These are phyloP conservation scores for Blastobotrys parvus DNA, from an alignment of 805 yeast species.

Conservation along the genomic window DNA sequence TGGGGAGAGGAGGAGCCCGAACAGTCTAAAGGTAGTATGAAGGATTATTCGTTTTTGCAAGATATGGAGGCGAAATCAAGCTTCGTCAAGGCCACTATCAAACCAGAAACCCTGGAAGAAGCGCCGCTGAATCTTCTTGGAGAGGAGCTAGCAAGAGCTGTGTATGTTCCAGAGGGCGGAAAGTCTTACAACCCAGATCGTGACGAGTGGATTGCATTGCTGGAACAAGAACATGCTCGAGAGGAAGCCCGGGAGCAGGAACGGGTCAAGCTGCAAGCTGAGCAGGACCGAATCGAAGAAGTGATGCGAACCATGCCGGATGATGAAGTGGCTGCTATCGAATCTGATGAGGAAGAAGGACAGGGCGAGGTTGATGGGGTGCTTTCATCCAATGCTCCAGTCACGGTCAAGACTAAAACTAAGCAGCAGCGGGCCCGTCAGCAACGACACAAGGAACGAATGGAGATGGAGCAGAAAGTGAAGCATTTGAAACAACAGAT, in stretches of 20 bases:
- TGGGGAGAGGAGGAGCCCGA: slow-evolving; percentile 47
- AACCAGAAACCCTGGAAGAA: slow-evolving; percentile 39
- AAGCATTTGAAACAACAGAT: slow-evolving; percentile 54
- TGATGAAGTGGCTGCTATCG: slow-evolving; percentile 17
- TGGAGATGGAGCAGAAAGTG: slow-evolving; percentile 45
- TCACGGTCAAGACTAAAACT: slow-evolving; percentile 62
- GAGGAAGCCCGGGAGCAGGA: slow-evolving; percentile 64
- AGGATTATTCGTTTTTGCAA: slow-evolving; percentile 3
- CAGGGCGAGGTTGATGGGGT: slow-evolving; percentile 30
- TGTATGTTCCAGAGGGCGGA: slow-evolving; percentile 65
- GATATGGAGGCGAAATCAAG: slow-evolving; percentile 20
- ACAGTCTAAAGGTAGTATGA: slow-evolving; percentile 1
- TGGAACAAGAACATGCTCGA: slow-evolving; percentile 53
- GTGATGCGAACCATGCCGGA: slow-evolving; percentile 47
- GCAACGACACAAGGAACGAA: slow-evolving; percentile 42
- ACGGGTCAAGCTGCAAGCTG: slow-evolving; percentile 51
- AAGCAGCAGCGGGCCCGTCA: slow-evolving; percentile 66
- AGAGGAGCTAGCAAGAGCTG: slow-evolving; percentile 29
- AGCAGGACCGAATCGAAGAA: slow-evolving; percentile 53
- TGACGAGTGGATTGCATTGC: slow-evolving; percentile 70
- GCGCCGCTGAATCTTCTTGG: slow-evolving; percentile 51
- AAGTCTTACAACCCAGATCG: slow-evolving; percentile 87
- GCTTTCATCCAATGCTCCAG: slow-evolving; percentile 67
- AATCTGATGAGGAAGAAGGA: slow-evolving; percentile 22
- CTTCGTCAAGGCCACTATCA: slow-evolving; percentile 18